Evolutionary conservation across 352 stramenopile genomes (phyloP), one percentile per base, ranked within the genome.

Genomic region (Ophiocytium majus): DNA sequence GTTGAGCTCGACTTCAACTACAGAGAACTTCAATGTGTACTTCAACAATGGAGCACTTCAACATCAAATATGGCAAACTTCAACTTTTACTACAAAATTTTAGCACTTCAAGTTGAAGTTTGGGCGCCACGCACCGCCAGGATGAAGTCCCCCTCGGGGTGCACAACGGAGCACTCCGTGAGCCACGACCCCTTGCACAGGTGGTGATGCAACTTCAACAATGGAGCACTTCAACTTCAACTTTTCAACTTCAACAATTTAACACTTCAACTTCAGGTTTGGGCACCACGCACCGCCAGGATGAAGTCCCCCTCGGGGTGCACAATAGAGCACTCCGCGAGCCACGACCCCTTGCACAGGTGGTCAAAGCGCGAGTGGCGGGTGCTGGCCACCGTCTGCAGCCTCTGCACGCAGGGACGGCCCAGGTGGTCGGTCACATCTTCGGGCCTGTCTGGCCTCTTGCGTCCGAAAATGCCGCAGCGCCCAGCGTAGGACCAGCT

Each of bases 291-390:
- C 35, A 74, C 85, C 78, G 84, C 81, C 35, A 83, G 76, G 71
- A 88, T 88, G 37, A 88, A 88, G 57, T 82, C 85, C 1, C 85
- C 85, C 81, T 88, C 85, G n/a, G 85, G 85, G 36, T 88, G 85
- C 23, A 80, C 81, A 5, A 88, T 43, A 36, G 81, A 82, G 76
- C 80, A 86, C 31, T 88, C 85, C 31, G 85, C 85, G 31, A 88
- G 34, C 85, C 85, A 88, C 49, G 85, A 76, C 9, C 50, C 71
- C 1, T 83, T 64, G 75, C 85, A 88, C 37, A 88, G 36, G 50
- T 86, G 80, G 50, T 88, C 85, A 49, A 88, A 88, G 57, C 85
- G 83, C 35, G 79, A 85, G 50, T 88, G 85, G 28, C 19, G n/a
- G 14, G 85, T 88, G 43, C 57, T 86, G n/a, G 81, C 43, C 31